Evolutionary conservation across 2,329 filamentous ascomycete species (phyloP).

Genomic region (Westerdykella aurantiaca): DNA sequence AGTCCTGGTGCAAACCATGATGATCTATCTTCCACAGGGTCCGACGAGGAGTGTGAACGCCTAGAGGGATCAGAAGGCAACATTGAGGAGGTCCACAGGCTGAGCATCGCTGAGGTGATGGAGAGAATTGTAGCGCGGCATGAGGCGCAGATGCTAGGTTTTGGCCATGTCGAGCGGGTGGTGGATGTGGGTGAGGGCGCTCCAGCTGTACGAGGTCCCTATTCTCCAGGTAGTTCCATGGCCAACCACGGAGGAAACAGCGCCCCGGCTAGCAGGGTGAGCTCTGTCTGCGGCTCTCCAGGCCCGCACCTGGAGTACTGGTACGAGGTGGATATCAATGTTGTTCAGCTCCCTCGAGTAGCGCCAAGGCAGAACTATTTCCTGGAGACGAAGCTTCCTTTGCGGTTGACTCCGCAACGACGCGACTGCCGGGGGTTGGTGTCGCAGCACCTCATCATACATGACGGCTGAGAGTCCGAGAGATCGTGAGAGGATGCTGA

Average conservation of each 20-base stretch:
- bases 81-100: too few relatives aligned
- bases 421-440: slow-evolving; percentile 25
- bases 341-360: slow-evolving; percentile 3
- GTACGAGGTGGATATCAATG: slow-evolving; percentile 3
- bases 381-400: slow-evolving; percentile 11
- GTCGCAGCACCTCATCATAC: slow-evolving; percentile 14
- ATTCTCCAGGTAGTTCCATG: not conserved
- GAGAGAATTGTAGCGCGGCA: too few relatives aligned
- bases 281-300: slow-evolving; percentile 9
- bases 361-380: slow-evolving; percentile 14
- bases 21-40: too few relatives aligned
- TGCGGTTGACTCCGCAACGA: slow-evolving; percentile 27
- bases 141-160: too few relatives aligned
- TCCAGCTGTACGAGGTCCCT: too few relatives aligned
- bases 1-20: too few relatives aligned
- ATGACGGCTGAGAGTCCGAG: slow-evolving; percentile 7
- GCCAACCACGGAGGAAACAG: slow-evolving; percentile 5
- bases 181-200: not conserved
- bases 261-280: slow-evolving; percentile 5
- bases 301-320: slow-evolving; percentile 19
- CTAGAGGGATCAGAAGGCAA: too few relatives aligned
- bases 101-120: too few relatives aligned
- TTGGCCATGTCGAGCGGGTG: not conserved
- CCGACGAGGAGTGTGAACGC: too few relatives aligned
- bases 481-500: too few relatives aligned